These are phyloP conservation scores for Aspergillus carbonarius DNA, from an alignment of 2,329 filamentous ascomycete species.

Conservation along the genomic window DNA sequence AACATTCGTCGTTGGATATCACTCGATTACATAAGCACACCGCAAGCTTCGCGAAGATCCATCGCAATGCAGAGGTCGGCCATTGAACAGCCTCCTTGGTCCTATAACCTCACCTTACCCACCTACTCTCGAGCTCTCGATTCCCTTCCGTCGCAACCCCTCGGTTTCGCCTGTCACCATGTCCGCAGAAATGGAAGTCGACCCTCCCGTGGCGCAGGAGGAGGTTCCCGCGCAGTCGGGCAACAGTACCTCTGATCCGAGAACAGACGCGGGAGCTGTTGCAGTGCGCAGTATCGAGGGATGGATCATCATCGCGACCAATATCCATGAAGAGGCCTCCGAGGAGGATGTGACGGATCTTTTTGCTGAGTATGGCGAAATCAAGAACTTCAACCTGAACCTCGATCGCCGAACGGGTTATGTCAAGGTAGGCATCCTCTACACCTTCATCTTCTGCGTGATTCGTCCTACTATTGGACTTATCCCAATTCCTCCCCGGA, in stretches of 20 bases:
- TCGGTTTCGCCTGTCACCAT: conserved; percentile 23
- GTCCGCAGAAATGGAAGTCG: conserved; percentile 49
- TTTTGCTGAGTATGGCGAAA: conserved; percentile 66
- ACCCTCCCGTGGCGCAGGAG: conserved; percentile 39
- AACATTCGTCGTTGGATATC: not conserved
- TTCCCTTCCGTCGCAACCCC: not conserved
- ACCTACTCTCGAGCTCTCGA: not conserved
- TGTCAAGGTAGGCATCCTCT: conserved; percentile 57
- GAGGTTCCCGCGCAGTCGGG: conserved; percentile 30
- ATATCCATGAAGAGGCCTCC: conserved; percentile 67
- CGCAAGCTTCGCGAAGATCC: conserved; percentile 12
- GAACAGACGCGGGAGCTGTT: conserved; percentile 47
- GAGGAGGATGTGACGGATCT: conserved; percentile 66
- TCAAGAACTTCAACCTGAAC: conserved; percentile 67
- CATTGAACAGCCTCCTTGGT: not conserved
- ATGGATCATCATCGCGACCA: conserved; percentile 69
- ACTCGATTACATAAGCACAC: conserved; percentile 19
- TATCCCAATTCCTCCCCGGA: not conserved
- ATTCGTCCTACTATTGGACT: not conserved
- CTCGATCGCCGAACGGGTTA: conserved; percentile 66
- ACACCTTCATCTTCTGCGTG: not conserved
- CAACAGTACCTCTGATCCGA: conserved; percentile 39
- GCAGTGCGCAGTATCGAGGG: conserved; percentile 68
- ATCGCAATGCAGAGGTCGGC: not conserved
- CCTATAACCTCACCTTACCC: not conserved